Percentiles rank a stretch among this genome's conserved stretches.
Evolutionary conservation across 108 stramenopile genomes (phyloP).

Genomic region (Asterionellopsis glacialis): DNA sequence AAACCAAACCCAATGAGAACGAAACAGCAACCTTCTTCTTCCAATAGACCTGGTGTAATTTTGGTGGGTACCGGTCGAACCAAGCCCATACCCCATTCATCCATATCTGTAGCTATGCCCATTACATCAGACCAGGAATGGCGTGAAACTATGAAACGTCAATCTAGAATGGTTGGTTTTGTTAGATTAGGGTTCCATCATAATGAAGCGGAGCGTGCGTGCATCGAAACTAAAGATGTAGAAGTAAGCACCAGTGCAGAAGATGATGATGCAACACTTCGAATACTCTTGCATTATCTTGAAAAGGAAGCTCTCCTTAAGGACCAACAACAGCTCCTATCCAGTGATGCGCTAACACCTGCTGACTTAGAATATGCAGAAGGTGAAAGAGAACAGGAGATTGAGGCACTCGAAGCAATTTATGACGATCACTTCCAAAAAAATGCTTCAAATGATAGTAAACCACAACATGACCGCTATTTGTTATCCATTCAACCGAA

Average conservation of each 20-base stretch:
- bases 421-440: conserved; percentile 53
- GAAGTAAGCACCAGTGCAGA: background rate
- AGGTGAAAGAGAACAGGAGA: conserved; percentile 58
- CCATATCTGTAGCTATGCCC: conserved; percentile 50
- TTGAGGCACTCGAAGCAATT: conserved; percentile 59
- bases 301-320: conserved; percentile 13
- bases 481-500: conserved; percentile 26
- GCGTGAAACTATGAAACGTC: conserved; percentile 13
- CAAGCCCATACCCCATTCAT: conserved; percentile 62
- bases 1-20: conserved; percentile 22
- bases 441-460: background rate
- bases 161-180: conserved; percentile 21
- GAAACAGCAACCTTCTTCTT: background rate
- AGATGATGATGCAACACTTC: conserved; percentile 8
- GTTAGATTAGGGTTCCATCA: conserved; percentile 40
- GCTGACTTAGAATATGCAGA: conserved; percentile 32
- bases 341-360: conserved; percentile 1
- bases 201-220: conserved; percentile 21
- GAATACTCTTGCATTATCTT: conserved; percentile 4
- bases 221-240: conserved; percentile 12
- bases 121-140: conserved; percentile 44
- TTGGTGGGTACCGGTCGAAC: conserved; percentile 9
- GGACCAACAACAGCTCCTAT: background rate
- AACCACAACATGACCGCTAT: conserved; percentile 17
- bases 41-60: conserved; percentile 5